phyloP scores from a whole-genome alignment of 2,329 filamentous ascomycete species.

The Neocucurbitaria cava region DNA sequence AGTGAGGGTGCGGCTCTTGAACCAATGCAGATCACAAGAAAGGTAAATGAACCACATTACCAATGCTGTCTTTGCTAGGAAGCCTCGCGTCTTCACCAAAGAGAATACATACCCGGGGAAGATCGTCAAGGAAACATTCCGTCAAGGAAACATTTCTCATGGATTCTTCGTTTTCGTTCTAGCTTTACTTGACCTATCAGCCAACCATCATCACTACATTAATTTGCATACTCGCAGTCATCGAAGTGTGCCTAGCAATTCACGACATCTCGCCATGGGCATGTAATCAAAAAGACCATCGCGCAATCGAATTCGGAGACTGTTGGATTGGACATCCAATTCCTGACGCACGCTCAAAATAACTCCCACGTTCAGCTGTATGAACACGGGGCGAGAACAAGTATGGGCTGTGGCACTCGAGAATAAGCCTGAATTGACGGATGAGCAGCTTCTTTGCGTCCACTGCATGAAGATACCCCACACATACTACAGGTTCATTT shows the following conservation, averaged over 20 bases:
- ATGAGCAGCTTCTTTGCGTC: background rate
- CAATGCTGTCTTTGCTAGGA: background rate
- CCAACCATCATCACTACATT: background rate
- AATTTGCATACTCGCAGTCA: background rate
- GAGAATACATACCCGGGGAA: background rate
- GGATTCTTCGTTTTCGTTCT: background rate
- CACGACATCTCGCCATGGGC: background rate
- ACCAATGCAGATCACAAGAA: background rate
- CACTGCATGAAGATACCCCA: conserved; percentile 7
- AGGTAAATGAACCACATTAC: background rate
- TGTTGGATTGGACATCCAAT: background rate
- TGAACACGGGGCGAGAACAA: background rate
- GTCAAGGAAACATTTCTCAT: background rate
- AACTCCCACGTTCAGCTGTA: background rate
- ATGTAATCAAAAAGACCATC: background rate
- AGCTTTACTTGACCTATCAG: background rate
- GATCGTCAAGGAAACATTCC: background rate
- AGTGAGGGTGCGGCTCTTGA: background rate
- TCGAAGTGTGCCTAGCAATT: background rate
- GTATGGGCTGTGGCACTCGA: background rate
- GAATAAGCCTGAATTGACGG: background rate
- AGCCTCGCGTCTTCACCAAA: background rate
- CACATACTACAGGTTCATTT: conserved; percentile 9
- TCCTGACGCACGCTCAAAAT: background rate
- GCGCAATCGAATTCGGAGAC: background rate